These are phyloP conservation scores for Leccinum pseudoinsigne DNA, from an alignment of 1,284 basidiomycete species.

Conservation along the genomic window DNA sequence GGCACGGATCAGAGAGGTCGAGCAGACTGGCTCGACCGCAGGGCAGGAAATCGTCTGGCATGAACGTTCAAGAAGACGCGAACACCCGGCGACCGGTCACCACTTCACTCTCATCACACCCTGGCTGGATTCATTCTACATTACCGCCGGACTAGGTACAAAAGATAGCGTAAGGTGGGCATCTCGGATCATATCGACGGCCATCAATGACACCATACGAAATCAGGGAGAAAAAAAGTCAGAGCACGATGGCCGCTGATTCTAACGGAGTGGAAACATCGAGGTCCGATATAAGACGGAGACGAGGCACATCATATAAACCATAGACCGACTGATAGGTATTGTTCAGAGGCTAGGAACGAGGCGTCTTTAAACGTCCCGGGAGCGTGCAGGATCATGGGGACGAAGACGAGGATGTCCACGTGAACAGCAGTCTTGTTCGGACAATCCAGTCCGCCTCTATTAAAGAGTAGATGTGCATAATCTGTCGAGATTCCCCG, in stretches of 20 bases:
- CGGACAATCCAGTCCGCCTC: not conserved
- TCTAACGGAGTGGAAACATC: not conserved
- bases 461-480: not conserved
- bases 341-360: not conserved
- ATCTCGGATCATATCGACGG: not conserved
- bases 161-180: slow-evolving; percentile 5
- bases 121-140: slow-evolving; percentile 3
- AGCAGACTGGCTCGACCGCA: slow-evolving; percentile 37
- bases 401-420: not conserved
- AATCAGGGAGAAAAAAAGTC: not conserved
- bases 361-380: not conserved
- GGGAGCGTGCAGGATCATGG: not conserved
- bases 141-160: slow-evolving; percentile 18
- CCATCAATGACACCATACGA: not conserved
- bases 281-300: not conserved
- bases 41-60: slow-evolving; percentile 14
- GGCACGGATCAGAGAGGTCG: slow-evolving; percentile 49
- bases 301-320: not conserved
- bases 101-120: slow-evolving; percentile 3
- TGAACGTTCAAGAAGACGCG: not conserved
- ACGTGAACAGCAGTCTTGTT: not conserved
- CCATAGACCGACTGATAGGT: not conserved
- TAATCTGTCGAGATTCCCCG: not conserved
- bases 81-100: not conserved
- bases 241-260: not conserved